Evolutionary conservation across 2,329 filamentous ascomycete species (phyloP).

Genomic region (Paradendryphiella salina): DNA sequence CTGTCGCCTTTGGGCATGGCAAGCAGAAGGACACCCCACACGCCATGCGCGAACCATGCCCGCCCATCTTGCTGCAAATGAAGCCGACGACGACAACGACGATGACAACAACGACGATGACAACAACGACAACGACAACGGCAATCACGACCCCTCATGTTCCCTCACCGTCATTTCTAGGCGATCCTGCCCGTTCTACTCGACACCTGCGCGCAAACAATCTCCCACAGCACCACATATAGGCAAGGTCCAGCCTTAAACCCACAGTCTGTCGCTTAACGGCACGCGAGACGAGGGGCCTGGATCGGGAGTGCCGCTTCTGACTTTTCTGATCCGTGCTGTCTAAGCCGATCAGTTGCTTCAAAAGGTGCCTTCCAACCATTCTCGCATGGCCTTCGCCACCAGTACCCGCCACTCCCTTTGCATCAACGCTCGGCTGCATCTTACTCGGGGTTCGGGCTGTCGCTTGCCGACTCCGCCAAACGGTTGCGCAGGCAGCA

Average conservation of each 20-base stretch:
- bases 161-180: background rate
- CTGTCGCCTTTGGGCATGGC: background rate
- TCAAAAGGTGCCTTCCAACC: background rate
- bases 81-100: background rate
- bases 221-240: conserved; percentile 16
- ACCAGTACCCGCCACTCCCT: background rate
- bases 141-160: background rate
- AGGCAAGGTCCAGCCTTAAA: conserved; percentile 15
- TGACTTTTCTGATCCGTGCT: background rate
- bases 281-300: background rate
- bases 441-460: conserved; percentile 5
- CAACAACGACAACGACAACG: background rate
- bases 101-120: background rate
- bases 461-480: conserved; percentile 18
- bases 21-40: background rate
- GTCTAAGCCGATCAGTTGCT: background rate
- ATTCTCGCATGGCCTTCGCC: background rate
- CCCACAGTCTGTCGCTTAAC: conserved; percentile 9
- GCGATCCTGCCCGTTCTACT: background rate
- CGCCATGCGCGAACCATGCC: background rate
- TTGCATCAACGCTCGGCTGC: conserved; percentile 6
- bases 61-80: background rate
- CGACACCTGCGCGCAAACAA: background rate
- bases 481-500: conserved; percentile 14
- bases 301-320: background rate